These are phyloP conservation scores for Solanum bulbocastanum DNA, from an alignment of 257 asterid species.

Conservation along the genomic window DNA sequence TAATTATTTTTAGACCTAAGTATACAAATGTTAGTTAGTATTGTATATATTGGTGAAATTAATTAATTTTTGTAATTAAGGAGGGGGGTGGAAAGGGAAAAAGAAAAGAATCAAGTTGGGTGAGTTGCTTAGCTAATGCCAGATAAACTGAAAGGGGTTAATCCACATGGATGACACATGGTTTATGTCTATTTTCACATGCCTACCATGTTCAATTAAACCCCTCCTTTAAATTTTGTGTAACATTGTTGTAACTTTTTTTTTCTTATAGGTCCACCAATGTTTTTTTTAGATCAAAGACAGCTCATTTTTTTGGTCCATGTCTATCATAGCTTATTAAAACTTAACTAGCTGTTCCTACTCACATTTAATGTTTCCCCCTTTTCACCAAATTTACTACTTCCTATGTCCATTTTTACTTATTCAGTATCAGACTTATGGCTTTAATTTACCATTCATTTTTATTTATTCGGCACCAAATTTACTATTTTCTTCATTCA, in stretches of 20 bases:
- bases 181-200: slow-evolving; percentile 51
- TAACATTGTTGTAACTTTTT: slow-evolving; percentile 33
- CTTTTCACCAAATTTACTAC: not conserved
- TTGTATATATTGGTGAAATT: not conserved
- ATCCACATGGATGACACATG: slow-evolving; percentile 23
- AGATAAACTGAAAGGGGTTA: slow-evolving; percentile 32
- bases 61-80: not conserved
- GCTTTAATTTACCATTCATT: not conserved
- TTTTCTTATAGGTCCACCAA: slow-evolving; percentile 22
- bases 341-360: not conserved
- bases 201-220: slow-evolving; percentile 63
- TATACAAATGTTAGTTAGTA: not conserved
- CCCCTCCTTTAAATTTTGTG: slow-evolving; percentile 19
- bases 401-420: not conserved
- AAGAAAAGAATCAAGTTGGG: slow-evolving; percentile 8
- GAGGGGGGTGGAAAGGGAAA: not conserved
- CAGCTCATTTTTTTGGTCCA: slow-evolving; percentile 36
- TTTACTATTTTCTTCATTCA: not conserved
- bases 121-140: slow-evolving; percentile 23
- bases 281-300: slow-evolving; percentile 20
- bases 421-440: not conserved
- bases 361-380: not conserved
- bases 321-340: slow-evolving; percentile 1
- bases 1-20: not conserved
- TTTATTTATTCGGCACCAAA: not conserved